Percentiles rank a stretch among this genome's conserved stretches.
phyloP scores from a whole-genome alignment of 140 eudicot genomes.

The Flaveria floridana region DNA sequence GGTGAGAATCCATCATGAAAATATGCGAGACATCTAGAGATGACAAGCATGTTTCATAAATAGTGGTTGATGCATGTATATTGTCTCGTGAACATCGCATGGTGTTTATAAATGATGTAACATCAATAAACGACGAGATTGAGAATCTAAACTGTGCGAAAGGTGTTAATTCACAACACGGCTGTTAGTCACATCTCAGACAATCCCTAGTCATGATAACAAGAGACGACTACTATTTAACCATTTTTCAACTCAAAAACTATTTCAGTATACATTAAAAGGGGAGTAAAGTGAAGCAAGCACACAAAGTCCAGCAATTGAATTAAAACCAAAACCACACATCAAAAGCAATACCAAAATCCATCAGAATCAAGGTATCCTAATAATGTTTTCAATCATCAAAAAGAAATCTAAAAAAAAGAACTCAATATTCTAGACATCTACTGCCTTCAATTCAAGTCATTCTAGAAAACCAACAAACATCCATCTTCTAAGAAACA shows the following conservation, averaged over 20 bases:
- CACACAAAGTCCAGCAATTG: neutral
- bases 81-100: too few relatives aligned
- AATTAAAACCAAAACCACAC: slow-evolving; percentile 28
- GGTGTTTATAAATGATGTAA: too few relatives aligned
- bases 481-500: slow-evolving; percentile 39
- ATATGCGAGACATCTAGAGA: too few relatives aligned
- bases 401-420: slow-evolving; percentile 7
- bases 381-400: slow-evolving; percentile 26
- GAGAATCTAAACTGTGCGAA: too few relatives aligned
- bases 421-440: slow-evolving; percentile 30
- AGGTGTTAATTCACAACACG: too few relatives aligned
- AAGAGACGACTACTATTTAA: too few relatives aligned
- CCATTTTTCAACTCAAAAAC: neutral
- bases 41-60: too few relatives aligned
- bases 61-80: too few relatives aligned
- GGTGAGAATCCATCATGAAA: too few relatives aligned
- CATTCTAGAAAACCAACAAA: slow-evolving; percentile 7
- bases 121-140: too few relatives aligned
- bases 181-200: too few relatives aligned
- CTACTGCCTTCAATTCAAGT: slow-evolving; percentile 1
- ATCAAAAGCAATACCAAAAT: slow-evolving; percentile 37
- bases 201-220: neutral
- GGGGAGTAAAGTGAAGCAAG: neutral
- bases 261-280: neutral
- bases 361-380: slow-evolving; percentile 31